Base-by-base conservation (phyloP, 192 early-diverging fungal genomes). In the Kappamyces sp. region DNA sequence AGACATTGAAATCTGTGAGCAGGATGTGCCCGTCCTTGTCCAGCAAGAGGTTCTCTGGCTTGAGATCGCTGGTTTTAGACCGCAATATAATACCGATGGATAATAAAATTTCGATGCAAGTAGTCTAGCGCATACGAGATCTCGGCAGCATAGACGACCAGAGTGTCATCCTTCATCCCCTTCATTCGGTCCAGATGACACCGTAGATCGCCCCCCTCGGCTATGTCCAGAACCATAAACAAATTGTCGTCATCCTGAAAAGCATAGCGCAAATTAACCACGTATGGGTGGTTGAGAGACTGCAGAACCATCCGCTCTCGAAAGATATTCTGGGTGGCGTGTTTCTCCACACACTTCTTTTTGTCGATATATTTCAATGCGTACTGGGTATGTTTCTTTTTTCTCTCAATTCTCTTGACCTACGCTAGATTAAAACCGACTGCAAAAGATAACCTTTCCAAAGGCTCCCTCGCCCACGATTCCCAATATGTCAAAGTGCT, bases 301-400 rank as follows among this genome's bases (percentile, higher is more conserved):
- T 54, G 60, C 2, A 98, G 71, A 55, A 98, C 73, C 7, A 81
- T 74, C 40, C 94, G 87, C 73, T 98, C 94, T n/a, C 90, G 85
- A 44, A 98, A 84, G 44, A 94, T 90, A 72, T 98, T 92, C n/a
- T 87, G 78, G 4, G 90, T 81, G 0, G 92, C 86, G 40, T 85
- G 72, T 83, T 85, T 88, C 47, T 77, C 67, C 36, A 98, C 90
- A 66, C 91, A 93, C 60, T 88, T 82, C 15, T 77, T 71, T 74
- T 98, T 98, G 79, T 88, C 90, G 79, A 98, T 94, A 74, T 96
- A 96, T 69, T 98, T 98, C 46, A 98, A 78, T 10, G 94, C 94
- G 48, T 89, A 98, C 10, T 87, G 71, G 47, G 80, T 75, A 54
- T 85, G 79, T 0, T 87, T 79, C 23, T 77, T 72, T 62, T 84